phyloP scores from a whole-genome alignment of 768 basidiomycete genomes.

The Xerocomellus chrysenteron region DNA sequence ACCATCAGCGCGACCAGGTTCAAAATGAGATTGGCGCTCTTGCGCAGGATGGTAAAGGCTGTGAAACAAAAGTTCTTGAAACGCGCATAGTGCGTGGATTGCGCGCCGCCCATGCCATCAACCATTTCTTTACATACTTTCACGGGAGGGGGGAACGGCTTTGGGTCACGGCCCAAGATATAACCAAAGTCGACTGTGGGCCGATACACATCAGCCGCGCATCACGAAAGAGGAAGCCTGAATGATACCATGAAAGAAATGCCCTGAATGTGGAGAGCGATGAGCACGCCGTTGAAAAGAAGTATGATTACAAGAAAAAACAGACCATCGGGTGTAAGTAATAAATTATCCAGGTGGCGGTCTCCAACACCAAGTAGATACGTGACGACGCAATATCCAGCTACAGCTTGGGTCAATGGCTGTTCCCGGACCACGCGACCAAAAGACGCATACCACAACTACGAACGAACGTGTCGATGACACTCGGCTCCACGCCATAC shows the following conservation, averaged over 20 bases:
- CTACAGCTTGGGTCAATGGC: constrained; percentile 42
- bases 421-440: not conserved
- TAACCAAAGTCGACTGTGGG: constrained; percentile 93
- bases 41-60: constrained; percentile 94
- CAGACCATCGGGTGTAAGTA: constrained; percentile 86
- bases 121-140: constrained; percentile 99
- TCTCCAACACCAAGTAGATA: constrained; percentile 93
- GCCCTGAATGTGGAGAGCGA: too few species aligned
- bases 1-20: constrained; percentile 91
- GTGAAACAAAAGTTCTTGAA: constrained; percentile 98
- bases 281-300: too few species aligned
- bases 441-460: constrained; percentile 77
- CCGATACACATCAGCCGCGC: constrained; percentile 9
- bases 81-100: constrained; percentile 91
- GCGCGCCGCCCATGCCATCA: constrained; percentile 97
- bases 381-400: constrained; percentile 94
- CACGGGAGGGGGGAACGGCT: constrained; percentile 95
- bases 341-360: constrained; percentile 92
- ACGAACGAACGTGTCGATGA: constrained; percentile 85
- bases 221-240: not conserved
- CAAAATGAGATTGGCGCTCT: constrained; percentile 95
- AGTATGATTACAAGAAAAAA: constrained; percentile 14
- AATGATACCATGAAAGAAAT: constrained; percentile 60
- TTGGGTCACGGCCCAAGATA: constrained; percentile 95
- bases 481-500: constrained; percentile 85